Percentiles rank a stretch among this genome's conserved stretches.
These are phyloP conservation scores for Hypoxylon sp. DNA, from an alignment of 2,329 filamentous ascomycete genomes.

Conservation along the genomic window DNA sequence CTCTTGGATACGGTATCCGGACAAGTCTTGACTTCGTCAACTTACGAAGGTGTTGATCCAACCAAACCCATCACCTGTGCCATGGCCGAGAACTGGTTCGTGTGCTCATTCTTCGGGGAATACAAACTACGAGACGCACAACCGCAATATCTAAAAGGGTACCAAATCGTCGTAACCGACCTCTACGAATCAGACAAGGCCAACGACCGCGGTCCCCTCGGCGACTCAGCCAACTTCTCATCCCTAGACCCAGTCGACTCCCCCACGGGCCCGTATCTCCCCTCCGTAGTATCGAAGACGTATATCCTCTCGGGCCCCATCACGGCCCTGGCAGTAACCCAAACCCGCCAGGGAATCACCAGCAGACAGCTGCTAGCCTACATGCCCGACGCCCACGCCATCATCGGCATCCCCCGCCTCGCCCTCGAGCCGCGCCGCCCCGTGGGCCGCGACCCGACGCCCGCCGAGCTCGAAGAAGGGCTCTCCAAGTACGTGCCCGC, in stretches of 20 bases:
- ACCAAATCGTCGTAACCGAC: constrained; percentile 88
- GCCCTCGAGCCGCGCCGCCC: constrained; percentile 89
- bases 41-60: constrained; percentile 80
- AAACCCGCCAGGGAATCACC: constrained; percentile 93
- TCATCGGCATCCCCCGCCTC: constrained; percentile 83
- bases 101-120: constrained; percentile 82
- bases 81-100: constrained; percentile 95
- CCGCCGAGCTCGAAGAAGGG: constrained; percentile 86
- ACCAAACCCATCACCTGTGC: constrained; percentile 80
- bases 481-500: constrained; percentile 81
- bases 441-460: constrained; percentile 84
- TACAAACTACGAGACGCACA: constrained; percentile 70
- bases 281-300: constrained; percentile 83
- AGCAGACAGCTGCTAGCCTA: constrained; percentile 85
- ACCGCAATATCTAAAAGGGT: constrained; percentile 78
- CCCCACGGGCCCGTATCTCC: constrained; percentile 71
- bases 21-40: constrained; percentile 78
- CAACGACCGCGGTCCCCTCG: constrained; percentile 88
- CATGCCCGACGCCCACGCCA: constrained; percentile 78
- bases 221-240: constrained; percentile 79
- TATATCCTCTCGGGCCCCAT: constrained; percentile 87
- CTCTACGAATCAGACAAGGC: constrained; percentile 88
- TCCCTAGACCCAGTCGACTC: constrained; percentile 76
- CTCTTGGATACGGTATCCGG: constrained; percentile 91
- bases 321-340: constrained; percentile 83